Evolutionary conservation across 2,329 filamentous ascomycete species (phyloP), one percentile per base, ranked within the genome.

Genomic region (Xylariomycetidae sp.): DNA sequence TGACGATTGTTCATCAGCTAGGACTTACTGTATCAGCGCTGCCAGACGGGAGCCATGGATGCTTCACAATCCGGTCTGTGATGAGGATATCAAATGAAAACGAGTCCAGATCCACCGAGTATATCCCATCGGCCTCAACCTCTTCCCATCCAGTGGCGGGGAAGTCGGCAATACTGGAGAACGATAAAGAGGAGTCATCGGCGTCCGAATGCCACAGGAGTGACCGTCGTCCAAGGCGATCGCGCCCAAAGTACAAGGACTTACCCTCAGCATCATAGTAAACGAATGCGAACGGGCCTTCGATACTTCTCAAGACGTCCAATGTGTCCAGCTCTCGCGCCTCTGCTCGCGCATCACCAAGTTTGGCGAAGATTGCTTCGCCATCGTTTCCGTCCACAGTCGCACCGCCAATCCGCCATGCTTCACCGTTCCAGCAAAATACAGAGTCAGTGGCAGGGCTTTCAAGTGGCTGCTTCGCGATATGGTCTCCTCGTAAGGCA

Each of bases 371-470:
- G 13, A 97, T 67, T 6, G 66, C 62, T 49, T 82, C 72, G 3
- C 85, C 85, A 60, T 98, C 92, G 54, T 95, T 96, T 37, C 80
- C 85, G 5, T 52, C 38, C n/a, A 95, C 67, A 1, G 58, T 50
- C 8, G 70, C 49, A 20, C 70, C 71, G 7, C 61, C 62, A 31
- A 94, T 70, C 37, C 74, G 82, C 92, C 92, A 98, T 1, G 88
- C 90, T 57, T 98, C 92, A 27, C 92, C 92, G 54, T 98, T 98
- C 92, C 92, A 98, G 70, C 90, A 96, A 3, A 98, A 69, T 1
- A 86, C 67, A 1, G 82, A 87, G 4, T 71, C 69, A 1, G 71
- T 72, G 0, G 48, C 42, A 3, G 54, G 23, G 44, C 83, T 74
- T 26, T 72, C 58, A 4, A 94, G 72, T 2, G 92, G 92, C 57